A percentile compares a stretch with the other conserved stretches of the same genome.
phyloP scores from a whole-genome alignment of 768 basidiomycete species.

The Chalciporus piperatus region DNA sequence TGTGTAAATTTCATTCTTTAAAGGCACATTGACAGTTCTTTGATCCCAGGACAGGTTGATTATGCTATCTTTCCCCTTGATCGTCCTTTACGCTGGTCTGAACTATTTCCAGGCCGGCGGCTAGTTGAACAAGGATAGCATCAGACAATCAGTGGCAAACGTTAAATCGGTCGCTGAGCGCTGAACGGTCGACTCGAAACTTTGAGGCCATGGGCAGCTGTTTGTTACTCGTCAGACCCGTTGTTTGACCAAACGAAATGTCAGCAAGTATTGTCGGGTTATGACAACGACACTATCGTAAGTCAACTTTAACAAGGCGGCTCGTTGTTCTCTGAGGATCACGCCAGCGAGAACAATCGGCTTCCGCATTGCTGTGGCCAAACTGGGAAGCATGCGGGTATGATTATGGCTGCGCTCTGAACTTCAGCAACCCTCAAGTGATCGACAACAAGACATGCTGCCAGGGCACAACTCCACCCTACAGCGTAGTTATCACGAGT shows the following conservation, averaged over 20 bases:
- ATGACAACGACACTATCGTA: constrained; percentile 1
- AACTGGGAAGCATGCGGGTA: constrained; percentile 11
- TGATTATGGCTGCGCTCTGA: constrained; percentile 5
- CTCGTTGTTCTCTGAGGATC: too few species aligned
- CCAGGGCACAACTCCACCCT: constrained; percentile 6
- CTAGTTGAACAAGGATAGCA: background rate
- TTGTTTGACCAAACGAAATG: constrained; percentile 3
- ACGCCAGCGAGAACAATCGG: background rate
- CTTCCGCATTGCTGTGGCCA: constrained; percentile 6
- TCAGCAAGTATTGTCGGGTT: constrained; percentile 6
- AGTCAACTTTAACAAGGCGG: background rate
- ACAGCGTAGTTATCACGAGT: background rate
- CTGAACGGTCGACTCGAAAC: background rate
- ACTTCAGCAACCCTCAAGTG: constrained; percentile 3
- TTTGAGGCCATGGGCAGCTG: constrained; percentile 8
- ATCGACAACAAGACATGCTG: background rate
- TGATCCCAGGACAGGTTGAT: too few species aligned
- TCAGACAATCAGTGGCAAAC: background rate
- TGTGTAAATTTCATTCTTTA: too few species aligned
- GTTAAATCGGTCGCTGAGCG: constrained; percentile 1
- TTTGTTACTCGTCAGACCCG: constrained; percentile 5
- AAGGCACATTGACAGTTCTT: too few species aligned
- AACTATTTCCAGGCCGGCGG: too few species aligned
- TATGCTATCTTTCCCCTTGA: too few species aligned
- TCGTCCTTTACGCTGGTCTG: too few species aligned